These are phyloP conservation scores for Sphagnum fallax DNA, from an alignment of 228 moss, liverwort and hornwort species.

Conservation along the genomic window DNA sequence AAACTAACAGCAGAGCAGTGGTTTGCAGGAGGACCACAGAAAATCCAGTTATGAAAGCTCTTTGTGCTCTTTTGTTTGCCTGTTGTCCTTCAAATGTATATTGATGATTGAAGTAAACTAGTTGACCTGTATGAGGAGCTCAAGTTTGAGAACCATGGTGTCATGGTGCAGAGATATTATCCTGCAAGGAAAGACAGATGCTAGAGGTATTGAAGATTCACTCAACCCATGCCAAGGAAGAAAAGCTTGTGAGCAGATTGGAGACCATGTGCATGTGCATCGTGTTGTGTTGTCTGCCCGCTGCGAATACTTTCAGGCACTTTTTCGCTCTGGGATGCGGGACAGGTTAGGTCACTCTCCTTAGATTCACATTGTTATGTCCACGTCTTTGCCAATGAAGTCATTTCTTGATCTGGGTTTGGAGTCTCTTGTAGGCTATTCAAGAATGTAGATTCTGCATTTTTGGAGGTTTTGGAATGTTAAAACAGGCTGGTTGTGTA, in stretches of 20 bases:
- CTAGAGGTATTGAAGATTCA: constrained; percentile 10
- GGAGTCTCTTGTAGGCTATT: not conserved
- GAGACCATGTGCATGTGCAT: constrained; percentile 53
- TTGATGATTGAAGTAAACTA: no score
- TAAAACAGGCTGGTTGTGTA: not conserved
- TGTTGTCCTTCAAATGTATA: no score
- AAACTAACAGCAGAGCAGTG: no score
- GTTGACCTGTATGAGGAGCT: no score
- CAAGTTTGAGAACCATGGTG: not conserved
- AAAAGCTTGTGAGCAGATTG: constrained; percentile 17
- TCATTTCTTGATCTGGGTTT: not conserved
- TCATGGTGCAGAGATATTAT: constrained; percentile 42
- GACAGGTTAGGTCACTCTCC: constrained; percentile 39
- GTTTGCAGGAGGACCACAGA: no score
- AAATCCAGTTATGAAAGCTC: no score
- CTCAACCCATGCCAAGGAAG: constrained; percentile 9
- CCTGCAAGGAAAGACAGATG: constrained; percentile 28
- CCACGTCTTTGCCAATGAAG: not conserved
- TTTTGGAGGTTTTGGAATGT: not conserved
- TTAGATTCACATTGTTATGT: not conserved
- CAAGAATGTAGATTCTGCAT: not conserved
- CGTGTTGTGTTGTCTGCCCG: constrained; percentile 60
- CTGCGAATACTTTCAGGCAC: constrained; percentile 64
- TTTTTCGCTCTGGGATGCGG: constrained; percentile 78
- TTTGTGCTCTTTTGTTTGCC: no score